Evolutionary conservation across 768 basidiomycete genomes (phyloP).

Genomic region (Psilocybe azurescens): DNA sequence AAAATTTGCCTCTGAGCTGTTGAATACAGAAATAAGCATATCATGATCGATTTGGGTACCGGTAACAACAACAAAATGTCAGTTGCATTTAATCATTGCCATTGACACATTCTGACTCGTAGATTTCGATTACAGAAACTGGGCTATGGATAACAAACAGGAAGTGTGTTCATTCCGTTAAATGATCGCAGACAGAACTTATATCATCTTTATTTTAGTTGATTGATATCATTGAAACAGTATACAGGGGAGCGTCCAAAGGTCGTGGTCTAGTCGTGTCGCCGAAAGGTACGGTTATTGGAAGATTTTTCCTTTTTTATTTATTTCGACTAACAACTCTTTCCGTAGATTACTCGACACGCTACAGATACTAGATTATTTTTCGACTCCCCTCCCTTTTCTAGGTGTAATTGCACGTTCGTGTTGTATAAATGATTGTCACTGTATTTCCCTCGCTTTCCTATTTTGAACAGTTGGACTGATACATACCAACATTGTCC

Average conservation of each 20-base stretch:
- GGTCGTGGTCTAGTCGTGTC: conserved; percentile 98
- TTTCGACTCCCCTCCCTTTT: background rate
- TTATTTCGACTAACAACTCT: background rate
- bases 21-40: conserved; percentile 86
- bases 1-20: conserved; percentile 3
- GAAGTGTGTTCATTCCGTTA: conserved; percentile 59
- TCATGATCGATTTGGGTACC: conserved; percentile 99
- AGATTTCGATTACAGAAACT: conserved; percentile 66
- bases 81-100: conserved; percentile 32
- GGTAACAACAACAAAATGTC: conserved; percentile 99
- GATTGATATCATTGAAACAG: conserved; percentile 98
- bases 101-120: conserved; percentile 12
- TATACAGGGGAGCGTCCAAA: conserved; percentile 97
- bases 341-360: conserved; percentile 46
- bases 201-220: conserved; percentile 52
- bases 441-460: background rate
- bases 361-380: conserved; percentile 42
- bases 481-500: background rate
- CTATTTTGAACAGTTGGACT: background rate
- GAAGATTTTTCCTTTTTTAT: background rate
- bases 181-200: conserved; percentile 3
- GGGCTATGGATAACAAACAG: conserved; percentile 99
- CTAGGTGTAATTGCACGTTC: background rate
- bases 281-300: conserved; percentile 71
- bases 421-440: background rate